Evolutionary conservation across 306 rosid genomes (phyloP), one percentile per base, ranked within the genome.

Genomic region (Vachellia pachyceras): DNA sequence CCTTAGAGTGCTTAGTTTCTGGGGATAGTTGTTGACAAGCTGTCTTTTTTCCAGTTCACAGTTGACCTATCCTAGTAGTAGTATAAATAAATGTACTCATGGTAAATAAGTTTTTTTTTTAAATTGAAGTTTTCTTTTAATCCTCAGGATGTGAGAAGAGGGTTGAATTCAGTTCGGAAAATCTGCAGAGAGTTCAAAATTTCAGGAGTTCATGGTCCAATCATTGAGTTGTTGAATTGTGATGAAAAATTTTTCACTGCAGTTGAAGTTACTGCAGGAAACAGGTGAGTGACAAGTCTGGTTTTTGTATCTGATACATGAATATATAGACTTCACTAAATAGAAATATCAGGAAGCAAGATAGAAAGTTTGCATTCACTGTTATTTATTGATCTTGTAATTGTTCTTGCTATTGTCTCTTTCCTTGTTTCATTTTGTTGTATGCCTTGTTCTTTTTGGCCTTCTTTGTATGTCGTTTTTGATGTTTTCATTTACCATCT

Each of bases 201-300:
- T 85, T 84, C 89, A 85, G 99, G 97, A 82, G 97, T 95, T 81
- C 85, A 82, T 80, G 99, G 99, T 79, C 99, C 99, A 64, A 91
- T 95, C 76, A 91, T 95, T 75, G 97, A 95, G 93, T 87, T 93
- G 87, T 88, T 95, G 81, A 91, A 86, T 78, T 95, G 99, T 65
- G 99, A 95, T 25, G 99, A 95, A 35, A 95, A 82, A 36, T 95
- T 93, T 85, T 95, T 93, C 84, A 93, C 95, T 12, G 99, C 99
- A 5, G 99, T 95, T 78, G 98, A 95, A 89, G 97, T 95, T 72
- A 95, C 98, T 47, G 99, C 99, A 1, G 99, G 97, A 85, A 95
- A 93, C 87, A 95, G 99, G 99, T 94, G 7, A 57, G 11, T 42
- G 74, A 69, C 20, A 20, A 6, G 42, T 44, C 55, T 69, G 23